Base-by-base conservation (phyloP, 2,329 filamentous ascomycete genomes). In the Tympanopsis confertula region DNA sequence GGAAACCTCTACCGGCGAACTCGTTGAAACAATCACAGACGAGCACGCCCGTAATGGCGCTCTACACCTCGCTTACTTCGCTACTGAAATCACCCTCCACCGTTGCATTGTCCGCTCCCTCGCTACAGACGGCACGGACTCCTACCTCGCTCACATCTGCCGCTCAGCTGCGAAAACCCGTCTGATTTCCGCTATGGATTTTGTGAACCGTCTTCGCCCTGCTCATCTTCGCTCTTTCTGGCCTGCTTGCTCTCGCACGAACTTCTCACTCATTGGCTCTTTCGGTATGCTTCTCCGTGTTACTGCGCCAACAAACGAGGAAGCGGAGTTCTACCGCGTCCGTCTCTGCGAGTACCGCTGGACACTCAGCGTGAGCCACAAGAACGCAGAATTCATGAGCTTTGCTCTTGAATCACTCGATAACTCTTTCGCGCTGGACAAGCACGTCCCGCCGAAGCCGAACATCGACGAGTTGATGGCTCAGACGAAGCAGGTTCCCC, bases 31-130 rank as follows among this genome's bases (percentile, higher is more conserved):
- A 45, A 53, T 52, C 42, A 56, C 51, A 40, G 56, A 55, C 41
- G 66, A 51, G 41, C 47, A 37, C 17, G 65, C 68, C 15, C 59
- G 72, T 50, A 74, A 76, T 38, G 83, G 83, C 13, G 89, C 87
- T 51, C 71, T 95, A 10, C 88, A 95, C 56, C 72, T 95, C 37
- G 86, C 82, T 38, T 95, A 95, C 60, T 94, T 94, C 51, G 87
- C 88, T 2, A 86, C 86, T 3, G 88, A 95, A 60, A 95, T 95
- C 51, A 91, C 85, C 0, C 79, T 95, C 17, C 88, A 95, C 56
- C 78, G 88, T 7, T 83, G 85, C 49, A 33, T 12, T 29, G 20
- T 47, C 37, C 51, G 56, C 14, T 54, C 54, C 4, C 44, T 61
- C 2, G 48, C 47, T 3, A 42, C 46, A 7, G 43, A 43, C 26